Percentiles rank a stretch among this genome's conserved stretches.
Evolutionary conservation across 495 filamentous ascomycete genomes (phyloP).

Genomic region (Podospora fimiseda): DNA sequence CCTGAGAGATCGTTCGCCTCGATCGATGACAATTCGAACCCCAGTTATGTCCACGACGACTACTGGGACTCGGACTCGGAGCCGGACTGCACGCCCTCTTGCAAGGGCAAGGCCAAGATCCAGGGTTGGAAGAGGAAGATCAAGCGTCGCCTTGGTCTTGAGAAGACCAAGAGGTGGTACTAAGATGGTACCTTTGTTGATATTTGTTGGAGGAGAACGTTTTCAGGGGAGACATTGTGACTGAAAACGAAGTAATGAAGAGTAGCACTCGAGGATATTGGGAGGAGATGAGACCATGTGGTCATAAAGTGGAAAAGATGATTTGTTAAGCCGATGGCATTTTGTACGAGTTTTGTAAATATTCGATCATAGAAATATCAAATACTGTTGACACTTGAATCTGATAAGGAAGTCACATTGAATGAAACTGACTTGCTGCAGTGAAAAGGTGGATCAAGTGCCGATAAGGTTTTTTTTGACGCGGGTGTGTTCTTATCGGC

Average conservation of each 20-base stretch:
- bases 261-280: no score
- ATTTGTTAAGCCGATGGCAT: background rate
- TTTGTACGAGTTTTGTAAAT: background rate
- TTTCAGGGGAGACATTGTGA: background rate
- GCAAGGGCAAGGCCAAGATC: background rate
- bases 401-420: no score
- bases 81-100: no score
- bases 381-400: no score
- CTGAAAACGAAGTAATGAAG: background rate
- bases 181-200: background rate
- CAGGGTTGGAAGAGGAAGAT: background rate
- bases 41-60: background rate
- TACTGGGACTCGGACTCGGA: background rate
- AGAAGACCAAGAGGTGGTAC: background rate
- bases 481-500: background rate
- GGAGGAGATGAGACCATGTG: no score
- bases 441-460: slow-evolving; percentile 3
- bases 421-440: no score
- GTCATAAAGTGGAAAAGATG: background rate
- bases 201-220: background rate
- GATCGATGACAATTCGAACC: background rate
- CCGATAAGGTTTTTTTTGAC: slow-evolving; percentile 9
- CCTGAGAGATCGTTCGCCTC: background rate
- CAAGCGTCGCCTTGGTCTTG: background rate
- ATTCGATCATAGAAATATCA: background rate